phyloP scores from a whole-genome alignment of 192 early-diverging fungal genomes.

The Coemansia sp. region DNA sequence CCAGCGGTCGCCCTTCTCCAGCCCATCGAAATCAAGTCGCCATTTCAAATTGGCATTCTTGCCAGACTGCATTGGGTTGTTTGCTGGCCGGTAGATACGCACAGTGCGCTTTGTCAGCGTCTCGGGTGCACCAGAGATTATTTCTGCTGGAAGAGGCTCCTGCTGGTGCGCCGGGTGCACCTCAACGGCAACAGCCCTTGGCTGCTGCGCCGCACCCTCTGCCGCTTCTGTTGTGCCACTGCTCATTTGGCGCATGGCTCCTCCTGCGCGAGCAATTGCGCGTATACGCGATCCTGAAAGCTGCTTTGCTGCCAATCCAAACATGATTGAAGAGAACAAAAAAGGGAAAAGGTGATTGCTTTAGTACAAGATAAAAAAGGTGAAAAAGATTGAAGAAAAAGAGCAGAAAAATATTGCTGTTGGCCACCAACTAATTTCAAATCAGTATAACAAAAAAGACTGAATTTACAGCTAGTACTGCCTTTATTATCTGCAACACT shows the following conservation, averaged over 20 bases:
- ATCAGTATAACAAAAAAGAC: too few species aligned
- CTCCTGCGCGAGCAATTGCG: background rate
- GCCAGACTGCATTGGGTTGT: constrained; percentile 86
- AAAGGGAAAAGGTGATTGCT: background rate
- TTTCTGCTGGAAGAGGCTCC: constrained; percentile 48
- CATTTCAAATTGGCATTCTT: constrained; percentile 76
- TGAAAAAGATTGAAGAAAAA: background rate
- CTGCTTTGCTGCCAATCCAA: constrained; percentile 3
- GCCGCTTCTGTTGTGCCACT: background rate
- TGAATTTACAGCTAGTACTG: too few species aligned
- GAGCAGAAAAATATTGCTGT: background rate
- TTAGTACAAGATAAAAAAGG: background rate
- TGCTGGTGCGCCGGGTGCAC: constrained; percentile 51
- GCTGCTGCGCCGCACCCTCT: background rate
- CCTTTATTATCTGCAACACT: too few species aligned
- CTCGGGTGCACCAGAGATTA: constrained; percentile 52
- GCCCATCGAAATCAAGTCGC: constrained; percentile 89
- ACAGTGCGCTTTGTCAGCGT: constrained; percentile 72
- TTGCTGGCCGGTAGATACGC: constrained; percentile 80
- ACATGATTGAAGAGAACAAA: constrained; percentile 3
- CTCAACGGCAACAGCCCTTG: constrained; percentile 7
- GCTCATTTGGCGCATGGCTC: constrained; percentile 8
- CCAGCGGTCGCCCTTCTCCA: constrained; percentile 79
- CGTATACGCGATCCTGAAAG: background rate
- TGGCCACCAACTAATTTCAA: background rate